These are phyloP conservation scores for Elsinoe necatrix DNA, from an alignment of 2,329 filamentous ascomycete species.

Conservation along the genomic window DNA sequence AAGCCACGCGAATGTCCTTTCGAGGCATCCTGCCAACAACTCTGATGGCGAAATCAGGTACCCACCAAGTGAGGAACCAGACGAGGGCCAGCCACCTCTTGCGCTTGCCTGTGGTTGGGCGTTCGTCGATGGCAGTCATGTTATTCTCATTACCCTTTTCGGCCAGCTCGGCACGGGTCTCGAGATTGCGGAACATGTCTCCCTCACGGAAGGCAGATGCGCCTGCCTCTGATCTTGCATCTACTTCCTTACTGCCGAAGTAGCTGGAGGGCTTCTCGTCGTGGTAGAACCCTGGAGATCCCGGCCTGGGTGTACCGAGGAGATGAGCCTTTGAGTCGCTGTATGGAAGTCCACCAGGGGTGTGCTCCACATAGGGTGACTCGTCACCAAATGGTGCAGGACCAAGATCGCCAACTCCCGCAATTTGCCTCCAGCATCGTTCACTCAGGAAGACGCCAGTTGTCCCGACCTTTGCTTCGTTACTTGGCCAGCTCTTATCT, in stretches of 20 bases:
- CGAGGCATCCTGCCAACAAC: slow-evolving; percentile 75
- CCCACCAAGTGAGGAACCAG: slow-evolving; percentile 73
- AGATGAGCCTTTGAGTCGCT: slow-evolving; percentile 52
- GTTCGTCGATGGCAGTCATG: slow-evolving; percentile 82
- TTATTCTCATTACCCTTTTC: slow-evolving; percentile 90
- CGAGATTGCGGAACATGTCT: slow-evolving; percentile 97
- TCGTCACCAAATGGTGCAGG: slow-evolving; percentile 47
- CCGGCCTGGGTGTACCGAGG: slow-evolving; percentile 44
- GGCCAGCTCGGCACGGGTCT: slow-evolving; percentile 87
- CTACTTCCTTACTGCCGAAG: slow-evolving; percentile 70
- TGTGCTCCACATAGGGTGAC: slow-evolving; percentile 51
- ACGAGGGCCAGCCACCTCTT: slow-evolving; percentile 87
- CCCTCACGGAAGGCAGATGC: slow-evolving; percentile 83
- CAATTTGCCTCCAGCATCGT: slow-evolving; percentile 86
- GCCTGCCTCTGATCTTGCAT: slow-evolving; percentile 83
- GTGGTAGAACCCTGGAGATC: slow-evolving; percentile 49
- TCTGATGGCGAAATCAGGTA: slow-evolving; percentile 76
- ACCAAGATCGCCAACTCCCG: slow-evolving; percentile 59
- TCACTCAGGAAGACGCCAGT: slow-evolving; percentile 96
- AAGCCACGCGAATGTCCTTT: slow-evolving; percentile 85
- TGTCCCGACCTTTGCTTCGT: slow-evolving; percentile 81
- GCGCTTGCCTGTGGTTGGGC: slow-evolving; percentile 65
- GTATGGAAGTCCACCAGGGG: slow-evolving; percentile 49
- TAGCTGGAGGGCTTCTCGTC: slow-evolving; percentile 75
- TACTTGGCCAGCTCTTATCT: slow-evolving; percentile 82